phyloP scores from a whole-genome alignment of 2,329 filamentous ascomycete genomes.

The Corniculantispora saksenae region DNA sequence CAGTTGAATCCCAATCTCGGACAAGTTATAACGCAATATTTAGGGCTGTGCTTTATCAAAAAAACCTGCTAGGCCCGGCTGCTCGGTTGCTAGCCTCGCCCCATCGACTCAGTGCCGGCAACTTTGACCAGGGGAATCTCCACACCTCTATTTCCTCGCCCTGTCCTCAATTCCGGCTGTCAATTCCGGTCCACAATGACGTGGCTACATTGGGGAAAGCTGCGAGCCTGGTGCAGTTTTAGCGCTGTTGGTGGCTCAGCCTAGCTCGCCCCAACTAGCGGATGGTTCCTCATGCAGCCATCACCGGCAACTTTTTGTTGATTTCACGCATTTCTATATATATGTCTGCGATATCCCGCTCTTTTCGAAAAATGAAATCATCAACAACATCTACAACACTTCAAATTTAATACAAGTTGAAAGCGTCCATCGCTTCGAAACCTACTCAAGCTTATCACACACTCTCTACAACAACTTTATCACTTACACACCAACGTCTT shows the following conservation, averaged over 20 bases:
- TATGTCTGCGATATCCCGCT: background rate
- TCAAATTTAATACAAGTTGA: too few relatives aligned
- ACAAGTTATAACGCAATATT: background rate
- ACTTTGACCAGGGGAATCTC: background rate
- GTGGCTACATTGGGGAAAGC: background rate
- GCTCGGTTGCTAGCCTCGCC: background rate
- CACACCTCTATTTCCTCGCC: background rate
- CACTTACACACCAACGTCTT: background rate
- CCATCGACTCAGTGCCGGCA: background rate
- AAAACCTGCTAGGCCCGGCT: background rate
- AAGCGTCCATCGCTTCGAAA: too few relatives aligned
- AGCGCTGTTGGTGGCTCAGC: background rate
- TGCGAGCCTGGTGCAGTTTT: background rate
- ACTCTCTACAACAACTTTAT: background rate
- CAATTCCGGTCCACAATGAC: constrained; percentile 14
- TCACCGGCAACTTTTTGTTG: background rate
- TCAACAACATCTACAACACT: background rate
- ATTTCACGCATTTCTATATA: background rate
- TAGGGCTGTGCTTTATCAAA: background rate
- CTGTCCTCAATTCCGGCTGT: constrained; percentile 9
- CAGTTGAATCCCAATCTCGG: background rate
- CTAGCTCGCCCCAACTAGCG: background rate
- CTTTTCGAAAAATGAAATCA: background rate
- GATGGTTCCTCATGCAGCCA: background rate
- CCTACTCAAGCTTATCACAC: background rate